Evolutionary conservation across 2,329 filamentous ascomycete species (phyloP), one percentile per base, ranked within the genome.

Genomic region (Talaromyces sp.): DNA sequence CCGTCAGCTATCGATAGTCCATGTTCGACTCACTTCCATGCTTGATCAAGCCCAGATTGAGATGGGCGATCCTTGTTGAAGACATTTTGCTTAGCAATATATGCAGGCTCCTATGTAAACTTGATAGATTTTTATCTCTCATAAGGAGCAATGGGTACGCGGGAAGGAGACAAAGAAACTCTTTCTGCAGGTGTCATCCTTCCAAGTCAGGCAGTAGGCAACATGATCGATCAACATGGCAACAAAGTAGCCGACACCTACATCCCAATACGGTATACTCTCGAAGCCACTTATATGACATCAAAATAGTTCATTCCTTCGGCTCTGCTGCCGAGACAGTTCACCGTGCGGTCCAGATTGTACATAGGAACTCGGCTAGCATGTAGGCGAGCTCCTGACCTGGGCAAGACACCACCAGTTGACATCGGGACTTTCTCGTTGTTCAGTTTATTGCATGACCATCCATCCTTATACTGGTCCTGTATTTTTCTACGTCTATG

Each of bases 341-440:
- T 33, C 48, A 33, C 48, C 16, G 16, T n/a, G 14, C 13, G 11
- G 48, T n/a, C 7, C 48, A 33, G 48, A 52, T 3, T 52, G 27
- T 7, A 22, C 22, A 22, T 22, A 22, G 22, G 22, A 16, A 22
- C 24, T 61, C 63, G 63, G 63, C 48, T 65, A 65, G 19, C 63
- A 65, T 62, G 62, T 56, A 65, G 58, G 47, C 63, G 58, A 48
- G 27, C 27, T 8, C 14, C 24, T 27, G 47, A 27, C 13, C 13
- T 31, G 3, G 11, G 8, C 8, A 33, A 31, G 13, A 11, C 48
- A 6, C 33, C 14, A n/a, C 27, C 24, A 19, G 27, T 8, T 16
- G 47, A 27, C 27, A 24, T 3, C n/a, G 31, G 24, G 13, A 10
- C 31, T 24, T 31, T 4, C 3, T 3, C 37, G 19, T 35, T 58